These are phyloP conservation scores for Hypsizygus marmoreus DNA, from an alignment of 768 basidiomycete genomes.

Conservation along the genomic window DNA sequence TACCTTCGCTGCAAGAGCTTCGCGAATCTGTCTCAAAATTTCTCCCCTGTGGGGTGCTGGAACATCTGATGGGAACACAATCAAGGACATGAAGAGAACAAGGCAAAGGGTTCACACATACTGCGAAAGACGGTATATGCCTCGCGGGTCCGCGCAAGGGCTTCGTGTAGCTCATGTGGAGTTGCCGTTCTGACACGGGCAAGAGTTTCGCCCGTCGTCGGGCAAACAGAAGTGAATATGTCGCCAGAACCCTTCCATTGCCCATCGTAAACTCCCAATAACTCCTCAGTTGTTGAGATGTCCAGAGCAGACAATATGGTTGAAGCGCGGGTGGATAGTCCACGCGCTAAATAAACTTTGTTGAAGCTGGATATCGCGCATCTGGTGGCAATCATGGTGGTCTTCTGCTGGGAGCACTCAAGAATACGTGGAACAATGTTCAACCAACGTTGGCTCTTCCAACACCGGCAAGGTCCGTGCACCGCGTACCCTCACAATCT, in stretches of 20 bases:
- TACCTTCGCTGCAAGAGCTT: slow-evolving; percentile 79
- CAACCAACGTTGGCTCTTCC: neutral
- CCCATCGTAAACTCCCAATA: slow-evolving; percentile 82
- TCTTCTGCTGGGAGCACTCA: neutral
- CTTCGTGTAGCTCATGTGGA: slow-evolving; percentile 68
- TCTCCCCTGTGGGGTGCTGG: slow-evolving; percentile 91
- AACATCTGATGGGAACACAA: slow-evolving; percentile 37
- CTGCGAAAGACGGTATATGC: slow-evolving; percentile 71
- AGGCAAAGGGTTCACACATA: slow-evolving; percentile 23
- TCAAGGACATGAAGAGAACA: neutral
- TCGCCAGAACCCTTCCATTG: slow-evolving; percentile 80
- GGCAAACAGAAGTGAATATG: slow-evolving; percentile 70
- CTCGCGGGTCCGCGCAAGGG: slow-evolving; percentile 69
- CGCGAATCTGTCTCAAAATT: slow-evolving; percentile 83
- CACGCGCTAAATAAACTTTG: slow-evolving; percentile 34
- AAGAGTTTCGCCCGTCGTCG: slow-evolving; percentile 84
- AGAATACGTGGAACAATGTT: slow-evolving; percentile 6
- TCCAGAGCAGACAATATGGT: slow-evolving; percentile 64
- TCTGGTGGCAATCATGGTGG: slow-evolving; percentile 27
- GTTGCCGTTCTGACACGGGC: slow-evolving; percentile 76
- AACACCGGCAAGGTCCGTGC: slow-evolving; percentile 7
- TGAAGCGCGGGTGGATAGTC: slow-evolving; percentile 71
- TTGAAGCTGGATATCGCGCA: slow-evolving; percentile 20
- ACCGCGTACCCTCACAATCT: slow-evolving; percentile 3
- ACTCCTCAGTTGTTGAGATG: slow-evolving; percentile 55